These are phyloP conservation scores for Cercophora scortea DNA, from an alignment of 495 filamentous ascomycete species.

Conservation along the genomic window DNA sequence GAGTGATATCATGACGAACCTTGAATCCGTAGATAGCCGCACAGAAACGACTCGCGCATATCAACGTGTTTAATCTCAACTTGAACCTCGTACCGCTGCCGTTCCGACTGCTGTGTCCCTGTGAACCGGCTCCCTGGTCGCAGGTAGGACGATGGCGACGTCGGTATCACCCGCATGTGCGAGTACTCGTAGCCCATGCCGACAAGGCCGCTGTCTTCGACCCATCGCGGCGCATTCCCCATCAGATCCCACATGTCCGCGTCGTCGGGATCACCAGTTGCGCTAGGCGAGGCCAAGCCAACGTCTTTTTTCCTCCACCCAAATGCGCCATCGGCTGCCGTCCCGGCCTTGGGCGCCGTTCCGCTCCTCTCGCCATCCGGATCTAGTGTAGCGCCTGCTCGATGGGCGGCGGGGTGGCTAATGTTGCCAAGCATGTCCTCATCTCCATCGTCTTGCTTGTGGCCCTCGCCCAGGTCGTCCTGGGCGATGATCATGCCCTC, in stretches of 20 bases:
- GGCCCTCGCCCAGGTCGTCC: constrained; percentile 14
- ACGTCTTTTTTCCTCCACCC: neutral
- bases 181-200: constrained; percentile 58
- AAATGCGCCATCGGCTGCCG: neutral
- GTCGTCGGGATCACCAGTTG: constrained; percentile 8
- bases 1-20: constrained; percentile 48
- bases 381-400: too few relatives aligned
- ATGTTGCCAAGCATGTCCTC: constrained; percentile 12
- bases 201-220: constrained; percentile 22
- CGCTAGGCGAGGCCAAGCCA: neutral
- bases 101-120: constrained; percentile 87
- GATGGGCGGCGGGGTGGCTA: too few relatives aligned
- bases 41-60: constrained; percentile 88
- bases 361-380: too few relatives aligned
- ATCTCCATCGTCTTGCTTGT: constrained; percentile 31
- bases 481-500: constrained; percentile 2
- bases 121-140: constrained; percentile 81
- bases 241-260: constrained; percentile 11
- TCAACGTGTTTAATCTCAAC: constrained; percentile 97
- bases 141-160: constrained; percentile 70
- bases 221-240: constrained; percentile 15
- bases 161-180: constrained; percentile 54
- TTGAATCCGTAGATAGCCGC: constrained; percentile 94
- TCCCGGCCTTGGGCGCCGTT: too few relatives aligned
- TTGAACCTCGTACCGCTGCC: constrained; percentile 86